Base-by-base conservation (phyloP, 2,329 filamentous ascomycete species). In the Penicillium sp. region DNA sequence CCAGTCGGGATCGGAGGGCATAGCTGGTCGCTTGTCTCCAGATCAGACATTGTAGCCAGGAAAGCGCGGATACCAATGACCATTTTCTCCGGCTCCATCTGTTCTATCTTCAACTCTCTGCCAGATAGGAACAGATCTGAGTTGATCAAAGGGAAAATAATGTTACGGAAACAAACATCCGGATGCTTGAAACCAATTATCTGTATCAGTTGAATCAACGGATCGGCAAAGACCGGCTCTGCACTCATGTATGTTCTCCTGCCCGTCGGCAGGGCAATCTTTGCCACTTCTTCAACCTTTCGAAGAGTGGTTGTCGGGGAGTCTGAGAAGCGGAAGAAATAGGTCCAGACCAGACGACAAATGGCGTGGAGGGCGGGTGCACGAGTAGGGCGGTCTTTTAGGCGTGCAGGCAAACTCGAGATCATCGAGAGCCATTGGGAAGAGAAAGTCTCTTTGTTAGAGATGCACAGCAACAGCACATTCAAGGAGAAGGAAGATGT, bases 31-130 rank as follows among this genome's bases (percentile, higher is more conserved):
- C 85, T 84, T 55, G 85, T 91, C 67, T 98, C 93, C 24, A 97
- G 75, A 66, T 98, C 93, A 0, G 86, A 80, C 81, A 98, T 91
- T 58, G 97, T 88, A 29, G 86, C 87, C 26, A 98, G 76, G 65
- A 97, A 98, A 3, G 93, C 87, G 55, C 89, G 82, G 55, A 98
- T 98, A 3, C 90, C 93, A 59, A 98, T 87, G n/a, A 97, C 91
- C 72, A 96, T 95, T 61, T 88, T 85, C 64, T 98, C 94, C 0
- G 94, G 93, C 54, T 98, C 93, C 54, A 98, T 78, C 63, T 94
- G 88, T 63, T 97, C 93, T 26, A 96, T 86, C 63, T 82, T 89
- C 37, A 93, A 72, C 39, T 95, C 87, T 61, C 84, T 87, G 75
- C 76, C 77, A 17, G 83, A 81, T 26, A 80, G 77, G 64, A 96